Evolutionary conservation across 116 monocot species (phyloP).

Genomic region (Cymodocea nodosa): DNA sequence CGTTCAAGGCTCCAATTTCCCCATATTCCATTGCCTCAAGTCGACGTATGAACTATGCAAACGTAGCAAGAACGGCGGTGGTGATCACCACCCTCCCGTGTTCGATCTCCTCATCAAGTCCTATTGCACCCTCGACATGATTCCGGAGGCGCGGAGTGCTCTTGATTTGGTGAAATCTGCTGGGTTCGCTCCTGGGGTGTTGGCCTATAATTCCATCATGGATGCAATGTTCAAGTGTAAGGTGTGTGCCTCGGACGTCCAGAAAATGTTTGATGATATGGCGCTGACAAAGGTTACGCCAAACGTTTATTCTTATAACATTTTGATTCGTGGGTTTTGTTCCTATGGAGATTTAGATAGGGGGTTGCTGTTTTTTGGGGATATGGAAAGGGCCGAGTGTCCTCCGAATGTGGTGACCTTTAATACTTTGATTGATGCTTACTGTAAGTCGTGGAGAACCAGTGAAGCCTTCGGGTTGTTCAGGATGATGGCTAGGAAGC

Average conservation of each 20-base stretch:
- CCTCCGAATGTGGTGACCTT: constrained; percentile 44
- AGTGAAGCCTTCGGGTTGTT: constrained; percentile 16
- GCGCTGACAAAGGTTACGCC: constrained; percentile 11
- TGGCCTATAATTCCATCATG: constrained; percentile 58
- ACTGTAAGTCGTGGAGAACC: constrained; percentile 18
- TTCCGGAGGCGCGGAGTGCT: constrained; percentile 22
- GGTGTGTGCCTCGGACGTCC: background rate
- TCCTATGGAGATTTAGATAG: constrained; percentile 11
- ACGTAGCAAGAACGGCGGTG: background rate
- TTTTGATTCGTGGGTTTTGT: constrained; percentile 38
- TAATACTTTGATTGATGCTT: constrained; percentile 36
- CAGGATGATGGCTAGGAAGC: constrained; percentile 13
- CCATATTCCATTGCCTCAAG: constrained; percentile 21
- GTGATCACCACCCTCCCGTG: constrained; percentile 10
- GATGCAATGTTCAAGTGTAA: constrained; percentile 30
- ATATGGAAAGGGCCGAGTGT: constrained; percentile 23
- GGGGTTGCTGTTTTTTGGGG: constrained; percentile 8
- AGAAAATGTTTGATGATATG: constrained; percentile 22
- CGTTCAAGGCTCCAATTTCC: background rate
- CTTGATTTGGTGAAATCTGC: constrained; percentile 24
- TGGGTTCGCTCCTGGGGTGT: constrained; percentile 35
- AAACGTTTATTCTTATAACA: constrained; percentile 47
- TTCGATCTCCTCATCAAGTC: constrained; percentile 65
- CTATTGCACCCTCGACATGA: constrained; percentile 25
- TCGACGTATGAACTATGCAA: constrained; percentile 6